Evolutionary conservation across 257 asterid genomes (phyloP).

Genomic region (Hygrophila difformis): DNA sequence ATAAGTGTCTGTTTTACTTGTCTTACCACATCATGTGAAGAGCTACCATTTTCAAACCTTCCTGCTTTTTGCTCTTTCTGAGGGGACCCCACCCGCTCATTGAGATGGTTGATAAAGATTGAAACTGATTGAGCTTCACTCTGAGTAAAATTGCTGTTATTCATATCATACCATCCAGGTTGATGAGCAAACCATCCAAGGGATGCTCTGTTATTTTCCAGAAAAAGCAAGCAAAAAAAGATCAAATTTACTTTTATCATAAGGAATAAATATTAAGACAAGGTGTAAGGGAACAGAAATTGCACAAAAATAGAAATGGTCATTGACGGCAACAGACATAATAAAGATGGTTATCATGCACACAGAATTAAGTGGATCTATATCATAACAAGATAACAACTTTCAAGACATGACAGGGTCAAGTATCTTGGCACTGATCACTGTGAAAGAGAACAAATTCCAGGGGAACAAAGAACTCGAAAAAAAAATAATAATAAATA

Average conservation of each 20-base stretch:
- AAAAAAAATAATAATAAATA: too few species aligned
- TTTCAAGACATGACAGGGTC: too few species aligned
- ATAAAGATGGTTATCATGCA: too few species aligned
- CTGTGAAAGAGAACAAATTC: too few species aligned
- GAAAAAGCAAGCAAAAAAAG: too few species aligned
- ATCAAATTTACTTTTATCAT: too few species aligned
- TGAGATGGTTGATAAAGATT: conserved; percentile 72
- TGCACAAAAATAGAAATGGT: too few species aligned
- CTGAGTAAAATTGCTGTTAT: conserved; percentile 66
- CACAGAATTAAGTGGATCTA: neutral
- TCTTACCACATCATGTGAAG: conserved; percentile 63
- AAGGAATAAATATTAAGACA: too few species aligned
- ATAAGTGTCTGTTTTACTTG: conserved; percentile 15
- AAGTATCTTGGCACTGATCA: too few species aligned
- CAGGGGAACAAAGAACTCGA: too few species aligned
- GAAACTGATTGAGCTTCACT: conserved; percentile 91
- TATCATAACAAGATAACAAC: neutral
- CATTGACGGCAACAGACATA: too few species aligned
- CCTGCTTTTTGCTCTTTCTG: conserved; percentile 53
- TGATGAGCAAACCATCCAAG: conserved; percentile 93
- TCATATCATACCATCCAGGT: conserved; percentile 84
- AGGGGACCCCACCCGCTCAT: conserved; percentile 51
- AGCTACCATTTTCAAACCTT: conserved; percentile 54
- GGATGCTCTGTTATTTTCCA: conserved; percentile 57
- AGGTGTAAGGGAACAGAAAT: too few species aligned